Evolutionary conservation across 768 basidiomycete genomes (phyloP).

Genomic region (Hortiboletus campestris): DNA sequence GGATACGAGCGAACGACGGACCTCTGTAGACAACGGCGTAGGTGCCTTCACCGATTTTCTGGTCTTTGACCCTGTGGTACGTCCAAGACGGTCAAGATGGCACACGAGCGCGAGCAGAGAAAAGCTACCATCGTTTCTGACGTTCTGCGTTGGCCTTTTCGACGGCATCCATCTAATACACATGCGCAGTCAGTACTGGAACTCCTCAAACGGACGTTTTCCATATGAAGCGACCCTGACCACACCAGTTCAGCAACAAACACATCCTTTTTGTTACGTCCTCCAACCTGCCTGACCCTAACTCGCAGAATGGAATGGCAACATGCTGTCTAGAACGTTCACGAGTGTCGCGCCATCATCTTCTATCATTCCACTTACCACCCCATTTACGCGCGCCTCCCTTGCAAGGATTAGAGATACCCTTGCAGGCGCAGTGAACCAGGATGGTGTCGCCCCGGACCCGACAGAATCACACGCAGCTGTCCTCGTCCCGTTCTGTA

Average conservation of each 20-base stretch:
- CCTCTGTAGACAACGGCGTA: conserved; percentile 97
- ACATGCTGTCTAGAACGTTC: conserved; percentile 29
- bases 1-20: conserved; percentile 26
- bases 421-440: conserved; percentile 19
- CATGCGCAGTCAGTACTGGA: too few relatives aligned
- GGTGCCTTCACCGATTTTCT: conserved; percentile 87
- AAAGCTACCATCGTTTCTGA: conserved; percentile 62
- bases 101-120: background rate
- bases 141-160: conserved; percentile 74
- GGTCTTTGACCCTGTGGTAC: conserved; percentile 67
- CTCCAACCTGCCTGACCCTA: background rate
- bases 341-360: conserved; percentile 6
- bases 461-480: conserved; percentile 52
- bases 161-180: conserved; percentile 62
- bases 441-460: conserved; percentile 18
- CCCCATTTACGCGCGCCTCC: conserved; percentile 37
- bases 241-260: too few relatives aligned
- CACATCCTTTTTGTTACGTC: too few relatives aligned
- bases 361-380: conserved; percentile 31
- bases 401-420: conserved; percentile 31
- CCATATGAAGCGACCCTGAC: background rate
- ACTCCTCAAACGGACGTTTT: conserved; percentile 2
- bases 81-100: conserved; percentile 11
- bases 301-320: conserved; percentile 15
- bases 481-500: conserved; percentile 76